These are phyloP conservation scores for Nematodospora valgi DNA, from an alignment of 805 yeast genomes.

Conservation along the genomic window DNA sequence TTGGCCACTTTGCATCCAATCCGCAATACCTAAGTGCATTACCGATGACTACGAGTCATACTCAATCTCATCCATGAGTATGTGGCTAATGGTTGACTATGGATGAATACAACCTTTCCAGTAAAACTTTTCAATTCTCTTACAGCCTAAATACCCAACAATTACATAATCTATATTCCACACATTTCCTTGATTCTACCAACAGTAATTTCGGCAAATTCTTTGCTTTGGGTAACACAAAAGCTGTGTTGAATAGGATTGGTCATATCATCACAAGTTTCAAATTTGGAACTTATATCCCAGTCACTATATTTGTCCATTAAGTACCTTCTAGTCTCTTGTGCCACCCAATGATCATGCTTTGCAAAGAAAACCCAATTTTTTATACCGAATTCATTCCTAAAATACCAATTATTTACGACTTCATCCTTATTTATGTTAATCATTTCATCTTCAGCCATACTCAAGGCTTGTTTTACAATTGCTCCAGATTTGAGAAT, in stretches of 20 bases:
- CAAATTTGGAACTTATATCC: slow-evolving; percentile 25
- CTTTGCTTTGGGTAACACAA: slow-evolving; percentile 54
- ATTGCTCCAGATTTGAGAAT: slow-evolving; percentile 42
- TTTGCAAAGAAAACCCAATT: slow-evolving; percentile 59
- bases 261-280: slow-evolving; percentile 27
- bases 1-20: too few relatives aligned
- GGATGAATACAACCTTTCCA: too few relatives aligned
- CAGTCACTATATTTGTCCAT: slow-evolving; percentile 32
- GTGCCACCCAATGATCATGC: slow-evolving; percentile 66
- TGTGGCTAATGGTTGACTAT: too few relatives aligned
- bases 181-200: slow-evolving; percentile 9
- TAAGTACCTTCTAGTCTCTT: slow-evolving; percentile 45
- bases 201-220: slow-evolving; percentile 44
- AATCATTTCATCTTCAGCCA: slow-evolving; percentile 61
- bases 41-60: too few relatives aligned
- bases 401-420: slow-evolving; percentile 48
- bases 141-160: too few relatives aligned
- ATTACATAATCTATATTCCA: slow-evolving; percentile 1
- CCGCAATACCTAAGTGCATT: too few relatives aligned
- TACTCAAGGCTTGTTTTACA: slow-evolving; percentile 50
- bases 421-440: slow-evolving; percentile 46
- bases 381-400: slow-evolving; percentile 19
- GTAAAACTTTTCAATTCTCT: too few relatives aligned
- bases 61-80: too few relatives aligned
- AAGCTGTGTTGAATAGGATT: slow-evolving; percentile 54